phyloP scores from a whole-genome alignment of 352 stramenopile species.

The Phytophthora sp. region DNA sequence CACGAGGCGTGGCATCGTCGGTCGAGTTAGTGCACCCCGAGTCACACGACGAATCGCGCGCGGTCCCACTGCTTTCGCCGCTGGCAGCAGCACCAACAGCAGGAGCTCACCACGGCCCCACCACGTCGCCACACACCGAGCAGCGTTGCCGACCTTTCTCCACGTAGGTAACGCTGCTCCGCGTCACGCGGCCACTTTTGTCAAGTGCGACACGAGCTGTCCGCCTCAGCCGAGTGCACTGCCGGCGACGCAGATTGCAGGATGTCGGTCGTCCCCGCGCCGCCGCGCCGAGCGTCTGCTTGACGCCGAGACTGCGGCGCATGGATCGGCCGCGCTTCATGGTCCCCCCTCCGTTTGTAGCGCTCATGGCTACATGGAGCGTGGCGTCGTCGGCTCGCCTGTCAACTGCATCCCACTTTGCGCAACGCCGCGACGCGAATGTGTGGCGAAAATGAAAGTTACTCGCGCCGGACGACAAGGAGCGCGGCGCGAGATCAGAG shows the following conservation, averaged over 20 bases:
- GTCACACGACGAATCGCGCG: slow-evolving; percentile 10
- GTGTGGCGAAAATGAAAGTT: slow-evolving; percentile 41
- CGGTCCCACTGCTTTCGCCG: slow-evolving; percentile 21
- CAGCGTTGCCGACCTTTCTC: slow-evolving; percentile 23
- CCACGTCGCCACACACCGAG: slow-evolving; percentile 4
- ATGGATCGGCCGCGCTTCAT: slow-evolving; percentile 15
- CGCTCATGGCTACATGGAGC: slow-evolving; percentile 32
- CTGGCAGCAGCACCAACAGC: background rate
- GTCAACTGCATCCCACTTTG: slow-evolving; percentile 18
- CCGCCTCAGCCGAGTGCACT: background rate
- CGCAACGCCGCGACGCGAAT: slow-evolving; percentile 29
- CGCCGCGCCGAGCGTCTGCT: slow-evolving; percentile 6
- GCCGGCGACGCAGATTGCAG: slow-evolving; percentile 12
- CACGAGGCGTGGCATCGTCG: background rate
- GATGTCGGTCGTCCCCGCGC: slow-evolving; percentile 15
- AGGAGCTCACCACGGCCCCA: slow-evolving; percentile 11
- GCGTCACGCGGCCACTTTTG: slow-evolving; percentile 5
- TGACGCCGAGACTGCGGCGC: slow-evolving; percentile 1
- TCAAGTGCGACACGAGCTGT: no score
- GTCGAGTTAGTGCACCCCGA: background rate
- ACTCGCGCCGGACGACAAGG: slow-evolving; percentile 30
- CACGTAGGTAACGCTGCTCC: slow-evolving; percentile 18
- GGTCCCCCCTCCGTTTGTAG: slow-evolving; percentile 32
- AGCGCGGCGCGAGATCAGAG: slow-evolving; percentile 25
- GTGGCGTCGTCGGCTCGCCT: slow-evolving; percentile 22